Conservation (phyloP, 2,329 filamentous ascomycete species). For the Alternaria brassicae region DNA sequence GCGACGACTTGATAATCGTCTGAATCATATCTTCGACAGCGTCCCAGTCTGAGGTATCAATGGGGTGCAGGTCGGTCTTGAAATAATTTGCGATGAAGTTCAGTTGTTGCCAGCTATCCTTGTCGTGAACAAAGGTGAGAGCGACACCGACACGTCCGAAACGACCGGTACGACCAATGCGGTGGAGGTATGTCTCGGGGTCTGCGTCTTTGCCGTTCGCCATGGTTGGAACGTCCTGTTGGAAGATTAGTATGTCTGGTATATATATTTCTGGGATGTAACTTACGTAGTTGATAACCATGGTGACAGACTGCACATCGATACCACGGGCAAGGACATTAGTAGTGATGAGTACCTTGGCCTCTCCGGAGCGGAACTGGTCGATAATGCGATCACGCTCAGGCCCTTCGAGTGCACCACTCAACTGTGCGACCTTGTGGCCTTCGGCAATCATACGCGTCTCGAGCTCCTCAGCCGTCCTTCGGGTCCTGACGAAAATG, state of each 20-base stretch:
- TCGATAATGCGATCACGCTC: constrained; percentile 86
- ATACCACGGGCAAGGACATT: constrained; percentile 97
- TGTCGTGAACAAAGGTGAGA: constrained; percentile 91
- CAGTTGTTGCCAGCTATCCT: constrained; percentile 79
- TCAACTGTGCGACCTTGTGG: constrained; percentile 89
- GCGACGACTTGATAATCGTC: constrained; percentile 58
- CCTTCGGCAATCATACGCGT: constrained; percentile 85
- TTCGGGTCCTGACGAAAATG: constrained; percentile 94
- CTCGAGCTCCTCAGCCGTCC: constrained; percentile 85
- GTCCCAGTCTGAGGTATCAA: constrained; percentile 91
- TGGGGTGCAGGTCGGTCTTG: constrained; percentile 77
- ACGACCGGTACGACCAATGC: constrained; percentile 94
- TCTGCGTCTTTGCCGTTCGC: constrained; percentile 73
- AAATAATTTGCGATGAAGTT: constrained; percentile 82
- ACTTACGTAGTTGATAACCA: constrained; percentile 92
- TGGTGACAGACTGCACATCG: constrained; percentile 87
- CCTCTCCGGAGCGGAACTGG: constrained; percentile 82
- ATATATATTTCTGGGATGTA: not conserved
- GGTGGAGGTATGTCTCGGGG: constrained; percentile 94
- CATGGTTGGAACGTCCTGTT: constrained; percentile 58
- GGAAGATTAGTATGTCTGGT: constrained; percentile 11
- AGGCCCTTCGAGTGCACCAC: constrained; percentile 82
- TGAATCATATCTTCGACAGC: constrained; percentile 83
- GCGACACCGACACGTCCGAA: constrained; percentile 97
- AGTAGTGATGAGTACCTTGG: constrained; percentile 97